Conservation (phyloP, 1,284 basidiomycete species). For the Heterobasidion parviporum region DNA sequence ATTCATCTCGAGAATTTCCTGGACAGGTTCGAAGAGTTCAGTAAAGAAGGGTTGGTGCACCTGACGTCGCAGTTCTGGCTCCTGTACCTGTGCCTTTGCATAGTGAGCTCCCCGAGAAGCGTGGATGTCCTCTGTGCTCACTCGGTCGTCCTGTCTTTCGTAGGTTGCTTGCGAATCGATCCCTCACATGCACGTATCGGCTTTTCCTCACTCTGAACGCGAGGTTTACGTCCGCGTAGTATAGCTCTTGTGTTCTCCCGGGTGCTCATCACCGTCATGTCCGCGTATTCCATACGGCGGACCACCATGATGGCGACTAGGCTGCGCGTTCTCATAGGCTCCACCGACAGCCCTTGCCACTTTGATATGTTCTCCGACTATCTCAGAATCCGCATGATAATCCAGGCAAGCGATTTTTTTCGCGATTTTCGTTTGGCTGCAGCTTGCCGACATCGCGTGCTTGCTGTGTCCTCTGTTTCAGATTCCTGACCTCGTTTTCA, state of each 20-base stretch:
- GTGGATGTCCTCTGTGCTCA: background rate
- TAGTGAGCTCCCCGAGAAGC: background rate
- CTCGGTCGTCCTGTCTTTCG: background rate
- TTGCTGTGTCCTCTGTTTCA: background rate
- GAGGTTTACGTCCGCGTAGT: constrained; percentile 9
- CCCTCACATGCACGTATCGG: constrained; percentile 40
- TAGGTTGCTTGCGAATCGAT: constrained; percentile 41
- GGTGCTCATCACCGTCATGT: no score
- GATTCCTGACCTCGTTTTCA: background rate
- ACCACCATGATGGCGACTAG: constrained; percentile 11
- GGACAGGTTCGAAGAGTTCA: background rate
- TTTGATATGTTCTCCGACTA: constrained; percentile 37
- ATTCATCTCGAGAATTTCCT: background rate
- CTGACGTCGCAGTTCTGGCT: background rate
- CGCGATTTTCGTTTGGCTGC: background rate
- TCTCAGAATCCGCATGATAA: constrained; percentile 28
- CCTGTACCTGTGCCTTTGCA: background rate
- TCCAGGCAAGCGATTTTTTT: constrained; percentile 29
- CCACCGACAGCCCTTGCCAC: constrained; percentile 35
- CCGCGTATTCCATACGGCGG: no score
- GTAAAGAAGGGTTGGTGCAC: background rate
- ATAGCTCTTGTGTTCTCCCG: no score
- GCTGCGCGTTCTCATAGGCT: constrained; percentile 29
- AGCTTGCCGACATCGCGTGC: background rate
- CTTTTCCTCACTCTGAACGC: constrained; percentile 42